phyloP scores from a whole-genome alignment of 805 yeast genomes.

The Yarrowia osloensis region DNA sequence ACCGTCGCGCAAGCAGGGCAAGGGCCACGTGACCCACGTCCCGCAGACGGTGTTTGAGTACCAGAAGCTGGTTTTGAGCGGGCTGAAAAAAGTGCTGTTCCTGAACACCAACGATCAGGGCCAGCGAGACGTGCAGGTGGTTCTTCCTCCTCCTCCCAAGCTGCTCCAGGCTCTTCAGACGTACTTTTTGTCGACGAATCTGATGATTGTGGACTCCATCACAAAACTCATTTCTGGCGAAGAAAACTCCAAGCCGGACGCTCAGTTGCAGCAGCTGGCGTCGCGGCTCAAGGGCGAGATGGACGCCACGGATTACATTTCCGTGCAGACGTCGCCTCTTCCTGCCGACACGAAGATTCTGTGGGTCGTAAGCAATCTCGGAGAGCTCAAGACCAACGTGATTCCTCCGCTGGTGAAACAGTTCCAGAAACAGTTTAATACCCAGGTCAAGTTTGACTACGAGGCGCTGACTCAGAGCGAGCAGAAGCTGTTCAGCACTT shows the following conservation, averaged over 20 bases:
- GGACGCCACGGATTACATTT: slow-evolving; percentile 8
- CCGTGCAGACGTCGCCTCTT: slow-evolving; percentile 14
- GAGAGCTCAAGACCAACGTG: slow-evolving; percentile 48
- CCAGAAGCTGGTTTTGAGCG: slow-evolving; percentile 45
- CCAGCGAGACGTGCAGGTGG: slow-evolving; percentile 33
- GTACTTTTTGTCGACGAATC: slow-evolving; percentile 34
- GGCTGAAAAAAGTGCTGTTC: slow-evolving; percentile 34
- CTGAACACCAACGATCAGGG: slow-evolving; percentile 32
- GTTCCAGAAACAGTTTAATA: slow-evolving; percentile 47
- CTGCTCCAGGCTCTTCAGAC: slow-evolving; percentile 41
- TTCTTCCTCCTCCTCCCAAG: slow-evolving; percentile 43
- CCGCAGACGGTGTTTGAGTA: slow-evolving; percentile 46
- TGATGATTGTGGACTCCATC: slow-evolving; percentile 14
- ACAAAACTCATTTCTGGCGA: not conserved
- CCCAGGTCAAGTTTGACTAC: slow-evolving; percentile 50
- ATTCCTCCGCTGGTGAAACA: slow-evolving; percentile 53
- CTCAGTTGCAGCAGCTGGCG: slow-evolving; percentile 13
- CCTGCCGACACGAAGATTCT: slow-evolving; percentile 52
- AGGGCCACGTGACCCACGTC: slow-evolving; percentile 34
- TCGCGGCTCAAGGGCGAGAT: slow-evolving; percentile 3
- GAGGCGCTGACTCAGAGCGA: slow-evolving; percentile 53
- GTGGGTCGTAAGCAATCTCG: slow-evolving; percentile 57
- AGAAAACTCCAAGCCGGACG: slow-evolving; percentile 5
- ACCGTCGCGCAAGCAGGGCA: slow-evolving; percentile 3
- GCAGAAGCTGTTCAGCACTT: slow-evolving; percentile 55